These are phyloP conservation scores for Penicillium nucicola DNA, from an alignment of 495 filamentous ascomycete genomes.

Conservation along the genomic window DNA sequence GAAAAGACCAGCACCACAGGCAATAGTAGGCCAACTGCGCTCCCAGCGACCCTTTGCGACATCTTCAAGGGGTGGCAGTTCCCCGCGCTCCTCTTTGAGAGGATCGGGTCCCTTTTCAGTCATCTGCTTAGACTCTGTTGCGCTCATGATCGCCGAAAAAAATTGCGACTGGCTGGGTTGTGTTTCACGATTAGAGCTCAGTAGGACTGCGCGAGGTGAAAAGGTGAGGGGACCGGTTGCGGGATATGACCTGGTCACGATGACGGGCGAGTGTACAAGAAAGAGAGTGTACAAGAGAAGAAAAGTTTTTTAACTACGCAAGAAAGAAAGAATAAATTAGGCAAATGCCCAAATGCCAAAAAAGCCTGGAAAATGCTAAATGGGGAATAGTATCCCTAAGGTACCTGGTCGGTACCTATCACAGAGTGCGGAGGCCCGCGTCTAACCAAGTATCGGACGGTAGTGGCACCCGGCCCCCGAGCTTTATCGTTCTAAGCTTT, in stretches of 20 bases:
- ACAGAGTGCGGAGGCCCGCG: neutral
- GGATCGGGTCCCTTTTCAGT: conserved; percentile 15
- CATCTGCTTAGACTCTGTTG: conserved; percentile 8
- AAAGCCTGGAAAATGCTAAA: neutral
- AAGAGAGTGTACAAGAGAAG: neutral
- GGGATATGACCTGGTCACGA: conserved; percentile 5
- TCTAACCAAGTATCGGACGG: neutral
- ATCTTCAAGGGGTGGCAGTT: conserved; percentile 35
- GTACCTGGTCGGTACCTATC: conserved; percentile 1
- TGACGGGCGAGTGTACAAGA: neutral
- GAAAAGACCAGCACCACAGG: conserved; percentile 86
- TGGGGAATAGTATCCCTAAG: conserved; percentile 1
- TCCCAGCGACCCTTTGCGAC: conserved; percentile 53
- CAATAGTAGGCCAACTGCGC: conserved; percentile 64
- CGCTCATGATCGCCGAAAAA: conserved; percentile 4
- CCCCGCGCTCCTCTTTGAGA: conserved; percentile 10
- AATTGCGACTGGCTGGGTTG: neutral
- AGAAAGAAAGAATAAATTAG: neutral
- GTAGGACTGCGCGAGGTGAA: neutral
- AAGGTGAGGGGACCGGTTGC: neutral
- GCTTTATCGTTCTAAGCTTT: neutral
- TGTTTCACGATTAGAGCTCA: neutral
- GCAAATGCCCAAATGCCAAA: too few species aligned
- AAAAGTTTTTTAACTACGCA: too few species aligned
- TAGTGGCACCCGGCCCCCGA: conserved; percentile 3